Percentiles rank a stretch among this genome's conserved stretches.
Conservation (phyloP, 2,329 filamentous ascomycete species). For the Hymenotorrendiella dingleyae region DNA sequence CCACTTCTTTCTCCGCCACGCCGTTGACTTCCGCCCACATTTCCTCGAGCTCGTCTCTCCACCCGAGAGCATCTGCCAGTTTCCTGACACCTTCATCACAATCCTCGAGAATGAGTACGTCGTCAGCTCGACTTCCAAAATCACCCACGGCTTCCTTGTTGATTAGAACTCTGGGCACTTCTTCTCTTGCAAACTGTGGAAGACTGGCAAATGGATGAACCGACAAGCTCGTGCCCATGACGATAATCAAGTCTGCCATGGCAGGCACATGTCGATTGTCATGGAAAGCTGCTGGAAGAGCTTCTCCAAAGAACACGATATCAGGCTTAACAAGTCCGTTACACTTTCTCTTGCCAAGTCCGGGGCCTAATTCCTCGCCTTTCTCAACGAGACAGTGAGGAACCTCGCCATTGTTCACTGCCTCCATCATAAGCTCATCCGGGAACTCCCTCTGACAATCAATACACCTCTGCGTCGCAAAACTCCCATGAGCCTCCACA, state of each 20-base stretch:
- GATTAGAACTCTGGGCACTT: slow-evolving; percentile 73
- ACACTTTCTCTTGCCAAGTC: too few relatives aligned
- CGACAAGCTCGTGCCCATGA: slow-evolving; percentile 82
- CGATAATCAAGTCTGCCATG: slow-evolving; percentile 69
- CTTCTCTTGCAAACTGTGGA: slow-evolving; percentile 55
- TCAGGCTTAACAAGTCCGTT: slow-evolving; percentile 73
- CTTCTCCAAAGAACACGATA: slow-evolving; percentile 79
- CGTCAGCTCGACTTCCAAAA: slow-evolving; percentile 71
- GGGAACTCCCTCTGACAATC: slow-evolving; percentile 74
- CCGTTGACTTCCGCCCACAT: slow-evolving; percentile 65
- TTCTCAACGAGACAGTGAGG: slow-evolving; percentile 56
- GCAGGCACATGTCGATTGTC: slow-evolving; percentile 47
- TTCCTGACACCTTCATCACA: slow-evolving; percentile 77
- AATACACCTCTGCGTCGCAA: slow-evolving; percentile 85
- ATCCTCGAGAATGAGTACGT: slow-evolving; percentile 76
- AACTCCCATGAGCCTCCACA: slow-evolving; percentile 92
- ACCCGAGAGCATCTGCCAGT: slow-evolving; percentile 75
- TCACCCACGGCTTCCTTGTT: slow-evolving; percentile 80
- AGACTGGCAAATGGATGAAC: slow-evolving; percentile 87
- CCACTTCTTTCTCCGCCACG: slow-evolving; percentile 47
- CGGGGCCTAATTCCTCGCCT: too few relatives aligned
- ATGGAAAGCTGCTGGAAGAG: slow-evolving; percentile 61
- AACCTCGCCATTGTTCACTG: slow-evolving; percentile 61
- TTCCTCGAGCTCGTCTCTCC: slow-evolving; percentile 74
- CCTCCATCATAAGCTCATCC: slow-evolving; percentile 64